Evolutionary conservation across 176 grass and related monocot species (phyloP).

Genomic region (Saccharum spontaneum): DNA sequence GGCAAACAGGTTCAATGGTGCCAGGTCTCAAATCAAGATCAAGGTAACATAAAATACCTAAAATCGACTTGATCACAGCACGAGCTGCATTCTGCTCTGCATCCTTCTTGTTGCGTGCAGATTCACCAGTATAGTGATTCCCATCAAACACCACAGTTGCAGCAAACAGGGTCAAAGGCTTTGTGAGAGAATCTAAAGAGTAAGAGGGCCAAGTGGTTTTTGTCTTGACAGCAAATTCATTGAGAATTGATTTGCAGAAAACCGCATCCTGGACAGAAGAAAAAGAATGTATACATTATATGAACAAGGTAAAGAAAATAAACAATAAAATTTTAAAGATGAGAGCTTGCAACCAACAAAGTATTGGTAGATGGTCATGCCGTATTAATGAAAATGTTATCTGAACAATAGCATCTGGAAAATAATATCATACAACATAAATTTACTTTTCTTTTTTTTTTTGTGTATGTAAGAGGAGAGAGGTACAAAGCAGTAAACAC

Average conservation of each 20-base stretch:
- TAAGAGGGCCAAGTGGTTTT: slow-evolving; percentile 41
- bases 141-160: slow-evolving; percentile 52
- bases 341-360: not conserved
- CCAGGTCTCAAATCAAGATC: slow-evolving; percentile 20
- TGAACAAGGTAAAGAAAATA: slow-evolving; percentile 16
- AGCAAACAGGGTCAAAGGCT: slow-evolving; percentile 23
- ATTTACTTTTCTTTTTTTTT: not conserved
- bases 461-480: not conserved
- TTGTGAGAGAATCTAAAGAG: slow-evolving; percentile 14
- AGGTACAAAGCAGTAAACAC: not conserved
- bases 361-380: not conserved
- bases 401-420: not conserved
- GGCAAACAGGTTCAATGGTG: not conserved
- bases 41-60: slow-evolving; percentile 54
- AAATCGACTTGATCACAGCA: slow-evolving; percentile 53
- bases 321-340: not conserved
- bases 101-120: slow-evolving; percentile 56
- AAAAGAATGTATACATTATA: slow-evolving; percentile 15
- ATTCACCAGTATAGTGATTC: slow-evolving; percentile 49
- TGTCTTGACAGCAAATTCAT: slow-evolving; percentile 62
- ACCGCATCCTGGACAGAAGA: slow-evolving; percentile 30
- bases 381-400: not conserved
- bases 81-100: slow-evolving; percentile 67
- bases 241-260: slow-evolving; percentile 68
- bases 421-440: slow-evolving; percentile 21